Conservation (phyloP, 108 stramenopile genomes). For the Bacterosira constricta region DNA sequence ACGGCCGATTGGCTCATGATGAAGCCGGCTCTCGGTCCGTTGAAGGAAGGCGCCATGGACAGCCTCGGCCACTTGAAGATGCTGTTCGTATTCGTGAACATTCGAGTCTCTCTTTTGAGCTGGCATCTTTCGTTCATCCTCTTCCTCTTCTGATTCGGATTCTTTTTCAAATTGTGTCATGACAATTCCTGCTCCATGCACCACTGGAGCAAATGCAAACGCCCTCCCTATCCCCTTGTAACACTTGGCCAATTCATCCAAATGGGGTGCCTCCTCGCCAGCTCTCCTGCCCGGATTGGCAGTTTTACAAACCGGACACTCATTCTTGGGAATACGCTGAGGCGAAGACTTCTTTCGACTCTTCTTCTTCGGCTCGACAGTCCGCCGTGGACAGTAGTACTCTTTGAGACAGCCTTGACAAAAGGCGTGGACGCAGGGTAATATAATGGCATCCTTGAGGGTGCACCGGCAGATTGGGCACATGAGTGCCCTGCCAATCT, state of each 20-base stretch:
- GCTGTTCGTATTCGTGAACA: too few relatives aligned
- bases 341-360: not conserved
- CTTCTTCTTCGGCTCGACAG: not conserved
- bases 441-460: conserved; percentile 27
- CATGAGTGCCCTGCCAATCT: conserved; percentile 25
- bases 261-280: conserved; percentile 30
- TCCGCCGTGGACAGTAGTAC: conserved; percentile 4
- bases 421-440: conserved; percentile 71
- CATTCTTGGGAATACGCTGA: not conserved
- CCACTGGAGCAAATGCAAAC: conserved; percentile 62
- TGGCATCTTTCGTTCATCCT: not conserved
- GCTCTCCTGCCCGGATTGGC: conserved; percentile 36
- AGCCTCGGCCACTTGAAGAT: conserved; percentile 11
- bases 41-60: conserved; percentile 9
- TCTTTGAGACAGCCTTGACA: conserved; percentile 56
- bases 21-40: conserved; percentile 3
- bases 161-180: conserved; percentile 63
- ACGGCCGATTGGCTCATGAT: not conserved
- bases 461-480: conserved; percentile 54
- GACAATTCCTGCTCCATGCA: conserved; percentile 44
- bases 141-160: conserved; percentile 16
- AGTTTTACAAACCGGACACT: conserved; percentile 71
- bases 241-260: conserved; percentile 55
- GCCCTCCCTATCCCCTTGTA: conserved; percentile 56
- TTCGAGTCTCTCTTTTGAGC: too few relatives aligned